A percentile compares a stretch with the other conserved stretches of the same genome.
phyloP scores from a whole-genome alignment of 202 grass and related monocot genomes.

The Schoenoplectus triqueter region DNA sequence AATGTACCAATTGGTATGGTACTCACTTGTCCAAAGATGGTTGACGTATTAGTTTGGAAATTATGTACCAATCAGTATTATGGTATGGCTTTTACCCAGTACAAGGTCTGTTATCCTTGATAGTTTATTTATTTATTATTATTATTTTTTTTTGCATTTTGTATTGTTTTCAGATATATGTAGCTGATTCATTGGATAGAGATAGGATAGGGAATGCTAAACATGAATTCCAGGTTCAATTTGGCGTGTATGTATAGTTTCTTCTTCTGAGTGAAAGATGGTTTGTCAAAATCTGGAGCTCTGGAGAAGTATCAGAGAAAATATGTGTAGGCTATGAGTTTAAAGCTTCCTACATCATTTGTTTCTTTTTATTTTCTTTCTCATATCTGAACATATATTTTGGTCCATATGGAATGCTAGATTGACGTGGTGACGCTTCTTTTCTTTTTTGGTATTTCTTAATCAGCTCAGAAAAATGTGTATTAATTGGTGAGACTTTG shows the following conservation, averaged over 20 bases:
- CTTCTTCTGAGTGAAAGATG: constrained; percentile 25
- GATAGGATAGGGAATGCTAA: constrained; percentile 83
- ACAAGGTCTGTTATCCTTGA: neutral
- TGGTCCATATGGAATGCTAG: constrained; percentile 35
- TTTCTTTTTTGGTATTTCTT: neutral
- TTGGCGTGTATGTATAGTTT: constrained; percentile 39
- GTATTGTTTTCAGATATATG: constrained; percentile 80
- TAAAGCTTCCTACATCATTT: constrained; percentile 34
- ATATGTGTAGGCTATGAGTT: constrained; percentile 34
- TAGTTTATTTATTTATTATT: neutral
- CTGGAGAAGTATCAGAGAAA: constrained; percentile 22
- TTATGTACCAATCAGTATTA: neutral
- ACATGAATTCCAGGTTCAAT: constrained; percentile 87
- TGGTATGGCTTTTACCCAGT: neutral
- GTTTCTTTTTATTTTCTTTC: constrained; percentile 35
- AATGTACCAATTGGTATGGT: neutral
- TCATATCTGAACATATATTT: constrained; percentile 12
- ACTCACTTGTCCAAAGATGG: neutral
- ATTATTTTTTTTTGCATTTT: constrained; percentile 33
- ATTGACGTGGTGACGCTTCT: neutral
- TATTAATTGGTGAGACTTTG: constrained; percentile 22
- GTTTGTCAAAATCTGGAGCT: constrained; percentile 35
- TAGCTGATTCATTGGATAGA: constrained; percentile 96
- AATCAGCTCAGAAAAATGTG: constrained; percentile 18
- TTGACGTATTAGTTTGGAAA: constrained; percentile 15